Base-by-base conservation (phyloP, 2,329 filamentous ascomycete species). In the Phymatotrichopsis omnivora region DNA sequence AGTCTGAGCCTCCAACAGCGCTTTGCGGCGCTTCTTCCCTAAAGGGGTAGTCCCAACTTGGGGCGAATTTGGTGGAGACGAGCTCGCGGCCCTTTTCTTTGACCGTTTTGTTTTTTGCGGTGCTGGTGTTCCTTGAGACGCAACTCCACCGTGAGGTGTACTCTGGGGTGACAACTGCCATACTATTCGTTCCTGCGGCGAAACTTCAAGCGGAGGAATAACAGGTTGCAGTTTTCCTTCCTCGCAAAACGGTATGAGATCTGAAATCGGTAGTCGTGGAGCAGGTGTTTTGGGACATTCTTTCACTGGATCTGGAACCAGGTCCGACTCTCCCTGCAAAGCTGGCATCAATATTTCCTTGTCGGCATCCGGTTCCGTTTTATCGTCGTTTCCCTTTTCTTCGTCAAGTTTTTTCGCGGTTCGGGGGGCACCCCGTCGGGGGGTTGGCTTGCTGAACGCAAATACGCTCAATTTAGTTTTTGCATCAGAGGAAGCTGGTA, bases 11-110 rank as follows among this genome's bases (percentile, higher is more conserved):
- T 82, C 75, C 50, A 79, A 65, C 0, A 70, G 53, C 46, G 64
- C 61, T 56, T 63, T 63, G 58, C 5, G 69, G 67, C 1, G 66
- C 65, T 20, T 61, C 63, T 5, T 63, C 56, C 60, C 58, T 42
- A 64, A 62, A 36, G 62, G 63, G 3, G 65, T 65, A n/a, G n/a
- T n/a, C 31, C 60, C 60, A 25, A 63, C 63, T 25, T 72, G 70
- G 1, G 83, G 81, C 2, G 82, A 86, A 4, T 78, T 78, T 2
- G 71, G 65, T 1, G 82, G 82, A 1, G 83, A 86, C 10, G 82
- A 85, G 64, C 80, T 86, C 55, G 76, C 73, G 12, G 79, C 76
- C 45, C 83, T 73, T 62, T 86, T 87, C 55, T 69, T 55, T 24
- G 42, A 24, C 7, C 74, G 51, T 69, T 68, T 57, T 63, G 60